Base-by-base conservation (phyloP, 2,329 filamentous ascomycete genomes). In the Ampelomyces quisqualis region DNA sequence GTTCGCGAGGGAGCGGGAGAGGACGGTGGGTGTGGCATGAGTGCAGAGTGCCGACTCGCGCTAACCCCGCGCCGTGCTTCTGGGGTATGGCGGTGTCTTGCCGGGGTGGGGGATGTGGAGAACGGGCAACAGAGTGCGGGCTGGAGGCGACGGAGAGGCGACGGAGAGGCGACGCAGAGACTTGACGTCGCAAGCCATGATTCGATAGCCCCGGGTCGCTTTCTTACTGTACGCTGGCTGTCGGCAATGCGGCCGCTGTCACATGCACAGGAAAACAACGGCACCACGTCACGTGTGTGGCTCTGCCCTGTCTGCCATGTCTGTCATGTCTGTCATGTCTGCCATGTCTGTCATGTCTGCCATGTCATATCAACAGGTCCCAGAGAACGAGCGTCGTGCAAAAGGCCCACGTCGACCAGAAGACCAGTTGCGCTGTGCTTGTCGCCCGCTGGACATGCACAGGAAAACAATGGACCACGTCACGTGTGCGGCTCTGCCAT, bases 371-470 rank as follows among this genome's bases (percentile, higher is more conserved):
- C 39, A 76, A 65, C 47, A 76, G 42, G 56, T 77, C 74, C 74
- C 73, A 76, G 15, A 75, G 53, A 1, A 76, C 65, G 33, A 77
- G 62, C 29, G 70, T 70, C 20, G 62, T 54, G 57, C 73, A 75
- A 37, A 76, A 73, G 2, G 58, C 67, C 38, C 64, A 68, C 10
- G 74, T 77, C 7, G 66, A 67, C 49, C 63, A 77, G 45, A 74
- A 77, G 9, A 77, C 63, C 52, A 71, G 70, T 45, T 70, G 69
- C 29, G 76, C 76, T 5, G 69, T 77, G 44, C 73, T 78, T n/a
- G n/a, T n/a, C n/a, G n/a, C n/a, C n/a, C n/a, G n/a, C n/a, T n/a
- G n/a, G n/a, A n/a, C n/a, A n/a, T n/a, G n/a, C 38, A 43, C 50
- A 30, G 34, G 42, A 30, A 46, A 45, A 23, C 24, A 36, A 32